phyloP scores from a whole-genome alignment of 768 basidiomycete genomes.

The Leccinum longicurvipes region DNA sequence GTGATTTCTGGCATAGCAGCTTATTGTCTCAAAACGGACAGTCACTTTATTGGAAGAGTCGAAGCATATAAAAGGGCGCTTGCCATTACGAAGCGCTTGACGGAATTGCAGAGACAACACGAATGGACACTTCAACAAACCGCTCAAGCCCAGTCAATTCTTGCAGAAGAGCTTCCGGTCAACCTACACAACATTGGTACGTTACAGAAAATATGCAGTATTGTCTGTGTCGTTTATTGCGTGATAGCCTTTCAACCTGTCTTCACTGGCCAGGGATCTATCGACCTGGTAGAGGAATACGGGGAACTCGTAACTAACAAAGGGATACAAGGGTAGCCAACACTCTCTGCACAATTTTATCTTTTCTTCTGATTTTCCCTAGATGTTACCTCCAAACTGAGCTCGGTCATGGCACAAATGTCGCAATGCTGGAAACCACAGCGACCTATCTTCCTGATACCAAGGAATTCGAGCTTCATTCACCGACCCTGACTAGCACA shows the following conservation, averaged over 20 bases:
- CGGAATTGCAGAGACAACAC: slow-evolving; percentile 54
- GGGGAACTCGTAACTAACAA: slow-evolving; percentile 45
- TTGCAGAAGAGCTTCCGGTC: slow-evolving; percentile 56
- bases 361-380: background rate
- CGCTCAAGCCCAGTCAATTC: slow-evolving; percentile 40
- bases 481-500: slow-evolving; percentile 67
- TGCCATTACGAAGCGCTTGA: slow-evolving; percentile 51
- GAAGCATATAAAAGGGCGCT: slow-evolving; percentile 57
- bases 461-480: slow-evolving; percentile 70
- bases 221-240: slow-evolving; percentile 15
- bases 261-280: slow-evolving; percentile 57
- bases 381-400: slow-evolving; percentile 76
- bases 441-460: slow-evolving; percentile 69
- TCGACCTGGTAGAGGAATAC: slow-evolving; percentile 51
- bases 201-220: slow-evolving; percentile 17
- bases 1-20: background rate
- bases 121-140: slow-evolving; percentile 52
- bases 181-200: slow-evolving; percentile 37
- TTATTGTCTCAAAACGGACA: slow-evolving; percentile 20
- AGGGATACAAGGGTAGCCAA: slow-evolving; percentile 51
- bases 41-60: slow-evolving; percentile 55
- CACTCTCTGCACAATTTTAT: background rate
- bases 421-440: slow-evolving; percentile 66
- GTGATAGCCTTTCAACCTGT: slow-evolving; percentile 61
- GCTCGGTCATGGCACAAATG: slow-evolving; percentile 75